These are phyloP conservation scores for Lactarius akahatsu DNA, from an alignment of 768 basidiomycete genomes.

Conservation along the genomic window DNA sequence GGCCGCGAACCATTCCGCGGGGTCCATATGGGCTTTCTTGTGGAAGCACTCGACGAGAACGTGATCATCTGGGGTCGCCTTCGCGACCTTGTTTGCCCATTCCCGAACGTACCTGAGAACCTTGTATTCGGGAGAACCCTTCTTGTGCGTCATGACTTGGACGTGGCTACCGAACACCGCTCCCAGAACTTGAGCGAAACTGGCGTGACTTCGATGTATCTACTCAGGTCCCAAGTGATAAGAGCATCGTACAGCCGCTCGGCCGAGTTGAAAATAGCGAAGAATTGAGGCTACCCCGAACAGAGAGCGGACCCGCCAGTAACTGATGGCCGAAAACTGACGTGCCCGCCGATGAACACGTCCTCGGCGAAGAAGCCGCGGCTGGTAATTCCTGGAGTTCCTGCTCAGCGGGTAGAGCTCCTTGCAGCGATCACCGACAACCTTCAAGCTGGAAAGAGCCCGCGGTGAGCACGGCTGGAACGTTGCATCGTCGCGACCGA, in stretches of 20 bases:
- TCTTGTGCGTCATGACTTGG: neutral
- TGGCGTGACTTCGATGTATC: slow-evolving; percentile 32
- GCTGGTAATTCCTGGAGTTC: slow-evolving; percentile 16
- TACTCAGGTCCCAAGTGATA: slow-evolving; percentile 31
- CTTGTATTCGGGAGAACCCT: slow-evolving; percentile 6
- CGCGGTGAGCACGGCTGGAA: slow-evolving; percentile 26
- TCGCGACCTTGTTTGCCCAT: slow-evolving; percentile 20
- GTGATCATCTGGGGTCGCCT: slow-evolving; percentile 22
- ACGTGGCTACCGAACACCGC: slow-evolving; percentile 5
- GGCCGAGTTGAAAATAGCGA: slow-evolving; percentile 33
- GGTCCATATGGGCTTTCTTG: slow-evolving; percentile 23
- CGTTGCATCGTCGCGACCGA: slow-evolving; percentile 22
- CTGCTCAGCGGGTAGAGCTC: slow-evolving; percentile 15
- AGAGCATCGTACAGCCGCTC: slow-evolving; percentile 36
- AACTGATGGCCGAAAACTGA: neutral
- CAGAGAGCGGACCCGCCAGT: neutral
- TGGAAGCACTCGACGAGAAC: slow-evolving; percentile 16
- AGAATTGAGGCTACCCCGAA: slow-evolving; percentile 33
- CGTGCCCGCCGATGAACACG: slow-evolving; percentile 17
- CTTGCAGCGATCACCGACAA: slow-evolving; percentile 21
- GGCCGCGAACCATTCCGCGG: slow-evolving; percentile 26
- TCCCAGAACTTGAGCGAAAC: slow-evolving; percentile 36
- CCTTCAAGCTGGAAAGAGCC: slow-evolving; percentile 23
- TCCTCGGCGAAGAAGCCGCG: slow-evolving; percentile 24
- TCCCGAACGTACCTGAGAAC: slow-evolving; percentile 2